Percentiles rank a stretch among this genome's conserved stretches.
Conservation (phyloP, 148 eudicot species). For the Arbutus unedo region DNA sequence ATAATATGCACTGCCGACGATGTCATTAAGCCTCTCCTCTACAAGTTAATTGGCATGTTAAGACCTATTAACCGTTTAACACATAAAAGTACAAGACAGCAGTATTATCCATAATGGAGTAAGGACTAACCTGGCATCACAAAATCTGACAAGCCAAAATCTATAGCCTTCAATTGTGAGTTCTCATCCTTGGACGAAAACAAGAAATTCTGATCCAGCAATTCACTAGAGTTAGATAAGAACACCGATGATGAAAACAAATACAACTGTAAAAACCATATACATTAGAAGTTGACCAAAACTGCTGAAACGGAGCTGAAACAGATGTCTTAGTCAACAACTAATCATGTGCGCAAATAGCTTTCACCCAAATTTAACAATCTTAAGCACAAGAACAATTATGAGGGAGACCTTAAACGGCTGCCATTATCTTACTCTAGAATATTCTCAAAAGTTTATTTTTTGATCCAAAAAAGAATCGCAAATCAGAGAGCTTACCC, state of each 20-base stretch:
- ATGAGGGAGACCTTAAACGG: neutral
- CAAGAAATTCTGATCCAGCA: slow-evolving; percentile 71
- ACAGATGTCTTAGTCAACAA: neutral
- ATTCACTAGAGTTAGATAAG: slow-evolving; percentile 25
- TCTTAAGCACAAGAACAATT: neutral
- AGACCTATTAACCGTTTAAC: neutral
- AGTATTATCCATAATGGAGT: slow-evolving; percentile 1
- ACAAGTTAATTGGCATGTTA: slow-evolving; percentile 19
- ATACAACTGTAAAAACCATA: neutral
- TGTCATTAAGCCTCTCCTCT: slow-evolving; percentile 92
- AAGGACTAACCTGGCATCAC: slow-evolving; percentile 83
- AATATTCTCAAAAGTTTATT: neutral
- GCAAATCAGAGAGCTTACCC: slow-evolving; percentile 4
- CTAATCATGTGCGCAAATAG: neutral
- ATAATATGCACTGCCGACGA: slow-evolving; percentile 97
- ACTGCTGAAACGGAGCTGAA: neutral
- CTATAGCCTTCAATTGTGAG: slow-evolving; percentile 81
- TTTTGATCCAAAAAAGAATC: neutral
- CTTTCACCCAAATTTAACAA: neutral
- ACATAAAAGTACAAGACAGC: neutral
- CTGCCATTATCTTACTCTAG: neutral
- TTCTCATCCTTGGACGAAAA: slow-evolving; percentile 81
- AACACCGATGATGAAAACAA: neutral
- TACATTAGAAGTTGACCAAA: neutral
- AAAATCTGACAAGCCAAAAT: slow-evolving; percentile 98